These are phyloP conservation scores for Lojkania enalia DNA, from an alignment of 2,329 filamentous ascomycete species.

Conservation along the genomic window DNA sequence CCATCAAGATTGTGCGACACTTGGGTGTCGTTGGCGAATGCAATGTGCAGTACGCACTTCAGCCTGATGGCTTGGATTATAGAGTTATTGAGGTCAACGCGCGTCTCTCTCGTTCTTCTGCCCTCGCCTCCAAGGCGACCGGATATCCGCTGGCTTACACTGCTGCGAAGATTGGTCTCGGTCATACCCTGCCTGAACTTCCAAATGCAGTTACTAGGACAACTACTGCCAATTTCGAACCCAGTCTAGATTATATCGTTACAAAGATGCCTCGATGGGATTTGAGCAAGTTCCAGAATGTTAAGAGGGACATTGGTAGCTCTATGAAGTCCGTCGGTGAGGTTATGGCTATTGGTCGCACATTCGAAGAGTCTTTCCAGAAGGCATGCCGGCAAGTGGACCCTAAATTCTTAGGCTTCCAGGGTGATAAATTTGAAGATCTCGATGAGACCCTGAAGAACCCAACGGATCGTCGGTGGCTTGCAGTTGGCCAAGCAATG, in stretches of 20 bases:
- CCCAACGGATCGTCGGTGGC: slow-evolving; percentile 94
- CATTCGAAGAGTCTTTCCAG: slow-evolving; percentile 98
- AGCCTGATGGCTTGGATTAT: slow-evolving; percentile 96
- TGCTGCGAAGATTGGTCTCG: slow-evolving; percentile 95
- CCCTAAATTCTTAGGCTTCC: slow-evolving; percentile 87
- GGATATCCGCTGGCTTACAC: slow-evolving; percentile 97
- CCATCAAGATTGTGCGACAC: slow-evolving; percentile 98
- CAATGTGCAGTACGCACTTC: slow-evolving; percentile 96
- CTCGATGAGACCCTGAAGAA: slow-evolving; percentile 88
- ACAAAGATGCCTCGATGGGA: slow-evolving; percentile 99
- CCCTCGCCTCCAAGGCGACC: slow-evolving; percentile 95
- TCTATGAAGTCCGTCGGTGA: slow-evolving; percentile 99
- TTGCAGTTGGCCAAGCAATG: slow-evolving; percentile 97
- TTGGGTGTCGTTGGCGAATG: slow-evolving; percentile 97
- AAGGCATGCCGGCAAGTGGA: slow-evolving; percentile 98
- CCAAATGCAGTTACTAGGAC: slow-evolving; percentile 98
- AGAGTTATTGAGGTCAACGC: slow-evolving; percentile 99
- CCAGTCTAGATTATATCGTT: slow-evolving; percentile 94
- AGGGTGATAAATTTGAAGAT: slow-evolving; percentile 92
- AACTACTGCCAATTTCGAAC: slow-evolving; percentile 98
- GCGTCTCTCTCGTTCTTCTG: slow-evolving; percentile 95
- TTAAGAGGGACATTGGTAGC: slow-evolving; percentile 95
- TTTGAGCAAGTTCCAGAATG: slow-evolving; percentile 97
- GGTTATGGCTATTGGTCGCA: slow-evolving; percentile 98
- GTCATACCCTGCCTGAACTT: slow-evolving; percentile 91